Evolutionary conservation across 805 yeast genomes (phyloP), one percentile per base, ranked within the genome.

Genomic region (Peterozyma toletana): DNA sequence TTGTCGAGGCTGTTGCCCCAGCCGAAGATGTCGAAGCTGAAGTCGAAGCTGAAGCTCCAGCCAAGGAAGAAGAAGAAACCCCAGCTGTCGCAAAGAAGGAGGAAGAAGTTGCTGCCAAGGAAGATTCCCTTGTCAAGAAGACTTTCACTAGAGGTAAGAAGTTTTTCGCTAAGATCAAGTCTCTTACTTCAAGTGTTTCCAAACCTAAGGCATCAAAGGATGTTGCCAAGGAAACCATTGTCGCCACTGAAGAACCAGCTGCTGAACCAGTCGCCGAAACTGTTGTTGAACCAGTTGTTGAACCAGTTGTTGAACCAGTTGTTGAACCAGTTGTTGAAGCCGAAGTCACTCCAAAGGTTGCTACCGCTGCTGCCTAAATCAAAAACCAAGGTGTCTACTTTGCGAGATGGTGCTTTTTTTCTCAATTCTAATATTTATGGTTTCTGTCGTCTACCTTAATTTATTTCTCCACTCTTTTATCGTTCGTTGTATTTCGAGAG

Each of bases 161-260:
- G 37, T 46, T 39, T 27, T 30, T 37, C 38, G 44, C 45, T 42
- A 40, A 46, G 14, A n/a, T 48, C 37, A 53, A 50, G 41, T 45
- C 49, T 35, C 34, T 30, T 5, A 11, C 27, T 13, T 38, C 46
- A 13, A 30, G 50, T 41, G 46, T 46, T 46, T 40, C 50, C 48
- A 46, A 47, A 38, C 37, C 49, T 43, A 40, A 37, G 43, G 30
- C 44, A 45, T 45, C 37, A 30, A 37, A 50, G 46, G 43, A 45
- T 44, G 44, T 46, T 36, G 48, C 37, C 43, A 40, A 46, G 47
- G 15, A 15, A 13, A 15, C 41, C 3, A 18, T 38, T 17, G 30
- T n/a, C 2, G 27, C 37, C 11, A 30, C 40, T 13, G 36, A 37
- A 33, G n/a, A 35, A 29, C 33, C 15, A 10, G 16, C 40, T 33